Conservation (phyloP, 352 stramenopile genomes). For the Globisporangium lucens region DNA sequence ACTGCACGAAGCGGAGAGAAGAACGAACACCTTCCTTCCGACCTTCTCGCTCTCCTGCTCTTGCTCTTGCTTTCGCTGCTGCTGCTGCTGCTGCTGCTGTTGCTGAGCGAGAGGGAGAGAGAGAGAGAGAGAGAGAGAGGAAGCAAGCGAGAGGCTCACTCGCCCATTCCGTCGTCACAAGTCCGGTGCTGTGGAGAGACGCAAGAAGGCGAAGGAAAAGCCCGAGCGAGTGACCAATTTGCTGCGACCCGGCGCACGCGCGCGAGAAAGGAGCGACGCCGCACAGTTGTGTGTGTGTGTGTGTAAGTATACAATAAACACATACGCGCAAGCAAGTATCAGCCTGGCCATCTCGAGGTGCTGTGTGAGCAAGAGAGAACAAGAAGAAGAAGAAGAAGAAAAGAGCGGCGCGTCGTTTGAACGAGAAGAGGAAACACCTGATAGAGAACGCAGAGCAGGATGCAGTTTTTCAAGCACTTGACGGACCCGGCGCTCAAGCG, state of each 20-base stretch:
- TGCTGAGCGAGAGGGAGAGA: not conserved
- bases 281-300: not conserved
- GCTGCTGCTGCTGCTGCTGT: not conserved
- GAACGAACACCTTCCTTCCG: not conserved
- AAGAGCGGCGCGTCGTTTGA: not conserved
- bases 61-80: not conserved
- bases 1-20: constrained; percentile 3
- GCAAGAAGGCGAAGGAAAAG: not conserved
- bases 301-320: not conserved
- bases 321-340: not conserved
- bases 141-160: not conserved
- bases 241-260: constrained; percentile 2
- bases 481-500: constrained; percentile 88
- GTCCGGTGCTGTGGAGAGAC: not conserved
- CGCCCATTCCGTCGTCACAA: not conserved
- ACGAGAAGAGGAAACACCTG: not conserved
- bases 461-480: constrained; percentile 89
- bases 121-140: not conserved
- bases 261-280: constrained; percentile 1
- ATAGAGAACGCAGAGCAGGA: constrained; percentile 14
- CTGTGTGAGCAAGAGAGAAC: not conserved
- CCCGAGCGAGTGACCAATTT: not conserved
- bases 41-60: not conserved
- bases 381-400: not conserved
- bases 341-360: not conserved